Evolutionary conservation across 2,329 filamentous ascomycete genomes (phyloP), one percentile per base, ranked within the genome.

Genomic region (Aspergillus pseudoglaucus): DNA sequence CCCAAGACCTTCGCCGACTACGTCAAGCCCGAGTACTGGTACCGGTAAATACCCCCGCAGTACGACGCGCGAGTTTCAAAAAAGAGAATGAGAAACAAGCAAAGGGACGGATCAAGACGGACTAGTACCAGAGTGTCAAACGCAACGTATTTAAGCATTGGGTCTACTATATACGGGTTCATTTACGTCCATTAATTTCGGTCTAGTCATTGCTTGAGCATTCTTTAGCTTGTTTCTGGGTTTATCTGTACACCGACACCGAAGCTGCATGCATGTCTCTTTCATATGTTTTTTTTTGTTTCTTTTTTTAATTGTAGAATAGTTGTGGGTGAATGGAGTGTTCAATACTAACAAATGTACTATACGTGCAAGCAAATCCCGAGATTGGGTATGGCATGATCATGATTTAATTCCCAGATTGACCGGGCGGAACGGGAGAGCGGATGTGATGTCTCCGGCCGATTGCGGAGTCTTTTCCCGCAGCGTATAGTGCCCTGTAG

Each of bases 1-100:
- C 88, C 90, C 70, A 95, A 96, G 85, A 95, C 88, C 62, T 91
- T 97, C 70, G 89, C 89, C 73, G 88, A 98, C 79, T 97, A 81
- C 75, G 84, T 98, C 75, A 90, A 88, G 82, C 89, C 90, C 53
- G 84, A 96, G 70, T 98, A 97, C 81, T 83, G 84, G 79, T 95
- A 91, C 67, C 65, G 66, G 67, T 75, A 70, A 66, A 69, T 63
- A 45, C 39, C 48, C 44, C 53, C 53, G 52, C 23, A 37, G 47
- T 47, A 52, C 47, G 44, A 53, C 42, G n/a, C 42, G 23, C 18
- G 42, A 9, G 42, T n/a, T 18, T 20, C 37, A 39, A 39, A 12
- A 12, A 39, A 39, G 18, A 39, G 18, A 39, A 30, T 18, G 18
- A 38, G 14, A 38, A 38, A 38, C n/a, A 38, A 38, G 25, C 25